These are phyloP conservation scores for Endocarpon pusillum DNA, from an alignment of 495 filamentous ascomycete species.

Conservation along the genomic window DNA sequence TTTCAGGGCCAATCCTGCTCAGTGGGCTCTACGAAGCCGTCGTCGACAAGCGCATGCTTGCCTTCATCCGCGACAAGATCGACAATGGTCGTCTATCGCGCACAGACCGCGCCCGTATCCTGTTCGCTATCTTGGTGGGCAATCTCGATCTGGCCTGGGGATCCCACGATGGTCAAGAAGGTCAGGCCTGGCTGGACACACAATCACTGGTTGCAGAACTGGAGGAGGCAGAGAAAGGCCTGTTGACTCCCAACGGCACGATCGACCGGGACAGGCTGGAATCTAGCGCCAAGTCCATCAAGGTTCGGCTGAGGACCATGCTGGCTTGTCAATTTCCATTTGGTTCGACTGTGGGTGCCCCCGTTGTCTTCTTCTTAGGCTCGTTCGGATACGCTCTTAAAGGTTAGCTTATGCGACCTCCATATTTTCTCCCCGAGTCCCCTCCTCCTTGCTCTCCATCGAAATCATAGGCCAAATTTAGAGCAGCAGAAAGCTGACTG, in stretches of 20 bases:
- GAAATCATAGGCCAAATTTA: too few relatives aligned
- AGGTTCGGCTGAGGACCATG: slow-evolving; percentile 5
- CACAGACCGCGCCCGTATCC: slow-evolving; percentile 12
- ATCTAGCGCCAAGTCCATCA: slow-evolving; percentile 1
- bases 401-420: too few relatives aligned
- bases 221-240: too few relatives aligned
- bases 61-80: slow-evolving; percentile 2
- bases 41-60: slow-evolving; percentile 13
- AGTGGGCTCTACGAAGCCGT: slow-evolving; percentile 23
- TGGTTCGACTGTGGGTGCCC: slow-evolving; percentile 28
- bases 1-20: slow-evolving; percentile 23
- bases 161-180: too few relatives aligned
- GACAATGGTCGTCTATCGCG: slow-evolving; percentile 6
- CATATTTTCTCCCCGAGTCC: too few relatives aligned
- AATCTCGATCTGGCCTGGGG: slow-evolving; percentile 18
- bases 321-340: slow-evolving; percentile 14
- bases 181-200: too few relatives aligned
- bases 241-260: too few relatives aligned
- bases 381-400: slow-evolving; percentile 25
- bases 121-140: slow-evolving; percentile 16
- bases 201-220: too few relatives aligned
- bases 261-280: too few relatives aligned
- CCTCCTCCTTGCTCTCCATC: too few relatives aligned
- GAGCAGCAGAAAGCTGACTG: too few relatives aligned
- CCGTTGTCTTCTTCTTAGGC: slow-evolving; percentile 29